These are phyloP conservation scores for Reticulascus tulasneorum DNA, from an alignment of 2,329 filamentous ascomycete species.

Conservation along the genomic window DNA sequence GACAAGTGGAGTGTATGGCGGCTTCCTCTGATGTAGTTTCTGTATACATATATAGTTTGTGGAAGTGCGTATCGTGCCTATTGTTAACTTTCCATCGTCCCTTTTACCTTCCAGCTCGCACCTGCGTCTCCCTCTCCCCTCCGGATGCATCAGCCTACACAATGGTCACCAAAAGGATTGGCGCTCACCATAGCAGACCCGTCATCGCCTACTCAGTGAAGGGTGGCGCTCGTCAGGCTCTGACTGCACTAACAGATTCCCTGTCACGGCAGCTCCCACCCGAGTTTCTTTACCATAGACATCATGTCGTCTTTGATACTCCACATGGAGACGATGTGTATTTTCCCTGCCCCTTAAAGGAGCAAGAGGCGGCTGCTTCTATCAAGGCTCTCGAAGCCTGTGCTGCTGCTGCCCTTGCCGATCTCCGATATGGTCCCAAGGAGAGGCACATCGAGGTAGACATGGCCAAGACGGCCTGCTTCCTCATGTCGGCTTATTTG, in stretches of 20 bases:
- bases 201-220: slow-evolving; percentile 24
- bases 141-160: not conserved
- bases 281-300: slow-evolving; percentile 21
- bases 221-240: slow-evolving; percentile 23
- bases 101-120: not conserved
- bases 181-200: slow-evolving; percentile 10
- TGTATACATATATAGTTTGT: slow-evolving; percentile 10
- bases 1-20: slow-evolving; percentile 6
- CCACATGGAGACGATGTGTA: slow-evolving; percentile 25
- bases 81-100: slow-evolving; percentile 3
- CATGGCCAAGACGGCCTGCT: slow-evolving; percentile 49
- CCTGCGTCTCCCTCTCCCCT: not conserved
- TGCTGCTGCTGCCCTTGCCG: slow-evolving; percentile 55
- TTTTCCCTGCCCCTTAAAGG: slow-evolving; percentile 36
- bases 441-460: slow-evolving; percentile 41
- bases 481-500: slow-evolving; percentile 56
- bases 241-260: slow-evolving; percentile 21
- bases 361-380: slow-evolving; percentile 36
- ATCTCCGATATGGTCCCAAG: slow-evolving; percentile 44
- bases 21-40: slow-evolving; percentile 1
- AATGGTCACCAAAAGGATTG: slow-evolving; percentile 9
- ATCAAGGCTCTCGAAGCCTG: slow-evolving; percentile 58
- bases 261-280: slow-evolving; percentile 26
- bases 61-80: slow-evolving; percentile 9
- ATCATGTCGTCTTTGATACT: slow-evolving; percentile 26